Conservation (phyloP, 129 eudicot genomes). For the Smallanthus sonchifolius region DNA sequence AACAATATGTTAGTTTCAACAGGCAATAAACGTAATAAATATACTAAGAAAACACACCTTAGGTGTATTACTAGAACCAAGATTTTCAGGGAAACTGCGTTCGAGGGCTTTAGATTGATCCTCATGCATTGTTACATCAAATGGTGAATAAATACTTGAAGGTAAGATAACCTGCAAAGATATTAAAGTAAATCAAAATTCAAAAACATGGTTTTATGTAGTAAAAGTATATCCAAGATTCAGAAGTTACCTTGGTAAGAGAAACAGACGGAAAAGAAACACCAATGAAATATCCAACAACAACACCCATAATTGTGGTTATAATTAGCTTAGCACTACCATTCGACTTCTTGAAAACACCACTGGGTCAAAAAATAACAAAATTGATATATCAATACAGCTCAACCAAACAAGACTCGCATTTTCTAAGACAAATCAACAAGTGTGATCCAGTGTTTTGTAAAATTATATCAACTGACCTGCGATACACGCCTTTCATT, state of each 20-base stretch:
- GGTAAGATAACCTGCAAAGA: slow-evolving; percentile 65
- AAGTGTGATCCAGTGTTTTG: neutral
- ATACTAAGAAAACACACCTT: slow-evolving; percentile 52
- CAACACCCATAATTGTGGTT: slow-evolving; percentile 83
- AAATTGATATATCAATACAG: neutral
- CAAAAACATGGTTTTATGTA: slow-evolving; percentile 12
- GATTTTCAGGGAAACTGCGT: slow-evolving; percentile 85
- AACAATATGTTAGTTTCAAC: neutral
- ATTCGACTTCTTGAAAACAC: slow-evolving; percentile 72
- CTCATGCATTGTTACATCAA: slow-evolving; percentile 47
- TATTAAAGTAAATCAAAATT: slow-evolving; percentile 3
- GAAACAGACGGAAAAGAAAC: slow-evolving; percentile 94
- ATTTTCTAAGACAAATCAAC: neutral
- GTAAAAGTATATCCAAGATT: slow-evolving; percentile 16
- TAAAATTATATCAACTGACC: slow-evolving; percentile 43
- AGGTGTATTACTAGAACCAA: slow-evolving; percentile 82
- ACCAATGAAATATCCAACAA: slow-evolving; percentile 87
- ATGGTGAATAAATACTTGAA: slow-evolving; percentile 59
- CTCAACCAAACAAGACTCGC: neutral
- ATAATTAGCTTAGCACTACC: slow-evolving; percentile 68
- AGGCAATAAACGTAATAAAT: slow-evolving; percentile 7
- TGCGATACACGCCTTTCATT: slow-evolving; percentile 76
- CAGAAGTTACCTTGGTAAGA: slow-evolving; percentile 57
- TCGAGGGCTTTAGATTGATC: slow-evolving; percentile 35
- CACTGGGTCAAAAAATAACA: slow-evolving; percentile 45